A percentile compares a stretch with the other conserved stretches of the same genome.
phyloP scores from a whole-genome alignment of 2,329 filamentous ascomycete species.

The Blastomyces gilchristii region DNA sequence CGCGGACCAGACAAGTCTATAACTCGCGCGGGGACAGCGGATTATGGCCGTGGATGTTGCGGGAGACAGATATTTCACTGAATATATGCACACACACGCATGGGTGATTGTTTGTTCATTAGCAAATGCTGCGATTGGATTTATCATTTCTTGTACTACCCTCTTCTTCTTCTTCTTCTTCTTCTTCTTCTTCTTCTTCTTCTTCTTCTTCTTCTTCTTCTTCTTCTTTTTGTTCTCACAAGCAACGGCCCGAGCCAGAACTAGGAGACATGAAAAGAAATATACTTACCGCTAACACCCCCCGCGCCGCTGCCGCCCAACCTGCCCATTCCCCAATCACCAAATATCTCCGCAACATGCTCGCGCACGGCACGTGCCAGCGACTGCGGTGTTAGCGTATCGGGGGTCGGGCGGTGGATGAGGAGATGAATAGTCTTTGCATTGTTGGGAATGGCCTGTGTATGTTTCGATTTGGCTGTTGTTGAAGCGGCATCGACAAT shows the following conservation, averaged over 20 bases:
- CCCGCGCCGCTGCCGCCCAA: slow-evolving; percentile 55
- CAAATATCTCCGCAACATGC: slow-evolving; percentile 64
- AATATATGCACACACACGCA: no score
- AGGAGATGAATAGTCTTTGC: slow-evolving; percentile 48
- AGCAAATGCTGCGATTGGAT: neutral
- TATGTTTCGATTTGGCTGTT: neutral
- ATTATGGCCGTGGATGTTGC: slow-evolving; percentile 94
- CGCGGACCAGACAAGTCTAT: slow-evolving; percentile 81
- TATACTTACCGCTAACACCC: slow-evolving; percentile 52
- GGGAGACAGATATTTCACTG: slow-evolving; percentile 84
- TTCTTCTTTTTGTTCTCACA: no score
- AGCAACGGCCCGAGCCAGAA: neutral
- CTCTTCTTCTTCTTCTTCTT: no score
- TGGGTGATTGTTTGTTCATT: no score
- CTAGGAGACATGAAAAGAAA: neutral
- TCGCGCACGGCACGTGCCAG: slow-evolving; percentile 61
- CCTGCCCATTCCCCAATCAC: slow-evolving; percentile 65
- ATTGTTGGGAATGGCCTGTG: neutral
- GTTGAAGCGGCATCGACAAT: neutral
- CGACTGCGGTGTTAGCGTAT: slow-evolving; percentile 54
- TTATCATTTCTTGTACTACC: neutral
- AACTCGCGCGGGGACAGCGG: slow-evolving; percentile 69
- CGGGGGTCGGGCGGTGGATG: slow-evolving; percentile 68
- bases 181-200: no score
- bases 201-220: no score